Conservation (phyloP, 257 asterid species). For the Primulina eburnea region DNA sequence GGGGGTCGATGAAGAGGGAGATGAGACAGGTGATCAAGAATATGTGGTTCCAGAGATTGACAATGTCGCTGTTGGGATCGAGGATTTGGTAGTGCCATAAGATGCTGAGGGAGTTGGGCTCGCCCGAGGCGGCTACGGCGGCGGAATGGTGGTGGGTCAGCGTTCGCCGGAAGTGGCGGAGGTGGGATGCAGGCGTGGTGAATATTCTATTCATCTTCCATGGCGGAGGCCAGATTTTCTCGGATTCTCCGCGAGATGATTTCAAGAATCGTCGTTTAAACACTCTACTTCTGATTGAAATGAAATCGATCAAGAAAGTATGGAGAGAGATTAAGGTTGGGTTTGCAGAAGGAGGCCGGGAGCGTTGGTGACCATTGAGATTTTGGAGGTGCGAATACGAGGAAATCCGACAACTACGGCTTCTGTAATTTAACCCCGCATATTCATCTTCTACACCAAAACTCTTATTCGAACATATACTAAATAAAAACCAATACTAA, state of each 20-base stretch:
- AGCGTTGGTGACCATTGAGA: conserved; percentile 38
- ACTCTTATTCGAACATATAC: too few relatives aligned
- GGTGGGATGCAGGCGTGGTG: conserved; percentile 71
- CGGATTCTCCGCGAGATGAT: conserved; percentile 38
- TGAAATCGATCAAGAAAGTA: not conserved
- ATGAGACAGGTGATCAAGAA: conserved; percentile 61
- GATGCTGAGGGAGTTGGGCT: conserved; percentile 51
- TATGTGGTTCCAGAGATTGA: conserved; percentile 81
- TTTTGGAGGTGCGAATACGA: conserved; percentile 28
- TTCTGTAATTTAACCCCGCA: not conserved
- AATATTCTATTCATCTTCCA: conserved; percentile 93
- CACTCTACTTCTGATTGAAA: not conserved
- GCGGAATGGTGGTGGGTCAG: conserved; percentile 28
- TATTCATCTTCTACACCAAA: too few relatives aligned
- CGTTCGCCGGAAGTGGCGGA: conserved; percentile 71
- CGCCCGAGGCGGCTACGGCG: conserved; percentile 33
- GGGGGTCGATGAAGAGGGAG: conserved; percentile 86
- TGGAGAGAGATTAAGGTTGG: conserved; percentile 9
- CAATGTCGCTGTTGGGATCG: conserved; percentile 87
- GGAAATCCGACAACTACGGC: conserved; percentile 42
- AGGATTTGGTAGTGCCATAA: conserved; percentile 77
- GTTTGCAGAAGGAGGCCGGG: not conserved
- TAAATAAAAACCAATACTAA: too few relatives aligned
- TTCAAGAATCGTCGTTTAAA: conserved; percentile 8
- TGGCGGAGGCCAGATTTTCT: conserved; percentile 87